Evolutionary conservation across 805 yeast species (phyloP), one percentile per base, ranked within the genome.

Genomic region (Wickerhamiella shivajii): DNA sequence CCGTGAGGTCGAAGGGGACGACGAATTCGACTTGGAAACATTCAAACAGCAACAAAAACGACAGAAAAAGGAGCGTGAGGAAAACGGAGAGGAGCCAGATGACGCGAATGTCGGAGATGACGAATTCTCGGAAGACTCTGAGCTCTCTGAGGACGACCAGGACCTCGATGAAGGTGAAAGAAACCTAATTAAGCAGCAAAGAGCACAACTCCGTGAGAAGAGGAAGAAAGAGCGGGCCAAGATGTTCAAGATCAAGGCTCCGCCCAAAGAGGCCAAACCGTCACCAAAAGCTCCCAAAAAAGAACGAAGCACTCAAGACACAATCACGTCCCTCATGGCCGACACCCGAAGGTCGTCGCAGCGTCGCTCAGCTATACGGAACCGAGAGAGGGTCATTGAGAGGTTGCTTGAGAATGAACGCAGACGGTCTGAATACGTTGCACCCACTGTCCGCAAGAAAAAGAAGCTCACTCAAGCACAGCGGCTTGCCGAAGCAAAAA

Each of bases 401-500:
- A 74, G 74, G 44, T 58, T 87, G 43, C 66, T 74, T 37, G 72
- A 68, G 45, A 74, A 71, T 39, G 90, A 79, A 53, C 66, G 66
- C 37, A 64, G 77, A 46, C 58, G 71, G 38, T 55, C 55, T 8
- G 49, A 49, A 20, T 49, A 55, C 32, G 57, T 61, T 12, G 60
- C 62, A 2, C 56, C 58, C 1, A 41, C 38, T 17, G 37, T 37
- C n/a, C 38, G 42, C 29, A 37, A 32, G 31, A 50, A 42, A 15
- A 51, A 42, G 19, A 45, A 44, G 37, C 57, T 72, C 47, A 77
- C 90, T 0, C 77, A 77, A 44, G 83, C 71, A 38, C 81, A 78
- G 48, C 60, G 76, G 25, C 54, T 78, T 28, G 75, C 67, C n/a
- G 90, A 83, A 51, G 97, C 98, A 1, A 60, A 74, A 29, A 77